These are phyloP conservation scores for Apiospora marii DNA, from an alignment of 2,329 filamentous ascomycete genomes.

Conservation along the genomic window DNA sequence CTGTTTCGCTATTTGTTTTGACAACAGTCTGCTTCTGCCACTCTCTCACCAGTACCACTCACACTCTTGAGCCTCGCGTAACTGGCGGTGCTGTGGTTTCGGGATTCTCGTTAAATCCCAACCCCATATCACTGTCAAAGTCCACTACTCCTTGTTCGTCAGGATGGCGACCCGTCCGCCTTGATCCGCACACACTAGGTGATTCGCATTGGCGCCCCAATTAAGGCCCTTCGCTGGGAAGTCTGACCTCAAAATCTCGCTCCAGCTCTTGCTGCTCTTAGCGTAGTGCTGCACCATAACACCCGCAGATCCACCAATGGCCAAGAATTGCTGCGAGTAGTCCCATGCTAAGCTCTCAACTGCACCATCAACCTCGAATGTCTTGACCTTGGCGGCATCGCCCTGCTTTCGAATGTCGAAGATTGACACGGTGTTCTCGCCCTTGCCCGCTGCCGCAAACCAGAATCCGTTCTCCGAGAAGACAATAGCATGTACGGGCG, in stretches of 20 bases:
- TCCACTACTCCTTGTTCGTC: constrained; percentile 56
- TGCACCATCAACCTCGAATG: constrained; percentile 83
- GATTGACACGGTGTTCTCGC: constrained; percentile 80
- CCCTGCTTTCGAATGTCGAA: constrained; percentile 95
- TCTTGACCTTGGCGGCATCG: constrained; percentile 80
- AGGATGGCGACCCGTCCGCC: constrained; percentile 81
- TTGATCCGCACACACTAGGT: constrained; percentile 75
- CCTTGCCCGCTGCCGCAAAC: constrained; percentile 84
- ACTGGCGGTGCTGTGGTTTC: not conserved
- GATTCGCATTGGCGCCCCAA: constrained; percentile 81
- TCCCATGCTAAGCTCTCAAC: constrained; percentile 86
- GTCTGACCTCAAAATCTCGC: constrained; percentile 80
- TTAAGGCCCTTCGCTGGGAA: constrained; percentile 75
- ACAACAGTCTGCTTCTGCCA: not conserved
- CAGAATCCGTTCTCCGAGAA: constrained; percentile 99
- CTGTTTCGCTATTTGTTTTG: not conserved
- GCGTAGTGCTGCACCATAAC: constrained; percentile 89
- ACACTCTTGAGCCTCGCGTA: not conserved
- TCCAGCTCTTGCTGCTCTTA: constrained; percentile 89
- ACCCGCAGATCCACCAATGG: constrained; percentile 80
- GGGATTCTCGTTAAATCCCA: not conserved
- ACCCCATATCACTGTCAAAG: not conserved
- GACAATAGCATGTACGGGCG: constrained; percentile 75
- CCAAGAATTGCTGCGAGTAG: constrained; percentile 92
- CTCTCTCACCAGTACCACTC: not conserved